Conservation (phyloP, 208 protist species). For the Giardia muris region DNA sequence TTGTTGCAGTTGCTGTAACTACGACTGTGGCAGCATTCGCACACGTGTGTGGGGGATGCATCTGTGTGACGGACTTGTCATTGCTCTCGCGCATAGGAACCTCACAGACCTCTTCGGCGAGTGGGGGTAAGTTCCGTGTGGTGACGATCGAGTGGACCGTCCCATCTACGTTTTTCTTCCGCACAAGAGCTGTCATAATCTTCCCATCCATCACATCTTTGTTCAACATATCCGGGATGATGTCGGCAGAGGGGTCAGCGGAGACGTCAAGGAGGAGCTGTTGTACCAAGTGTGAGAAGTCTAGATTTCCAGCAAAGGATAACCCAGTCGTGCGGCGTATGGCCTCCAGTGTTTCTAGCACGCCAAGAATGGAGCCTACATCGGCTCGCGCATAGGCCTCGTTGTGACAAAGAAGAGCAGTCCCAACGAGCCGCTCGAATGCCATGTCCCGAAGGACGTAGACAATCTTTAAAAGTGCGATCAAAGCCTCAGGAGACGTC, state of each 20-base stretch:
- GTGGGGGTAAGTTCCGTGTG: no score
- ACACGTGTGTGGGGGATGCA: no score
- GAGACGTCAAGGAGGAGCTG: no score
- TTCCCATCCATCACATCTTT: background rate
- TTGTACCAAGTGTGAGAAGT: no score
- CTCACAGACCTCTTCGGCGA: no score
- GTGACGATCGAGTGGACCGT: no score
- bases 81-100: no score
- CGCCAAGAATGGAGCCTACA: background rate
- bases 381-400: background rate
- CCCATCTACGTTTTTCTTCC: no score
- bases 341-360: background rate
- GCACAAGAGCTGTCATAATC: background rate
- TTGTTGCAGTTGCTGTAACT: no score
- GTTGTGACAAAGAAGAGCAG: background rate
- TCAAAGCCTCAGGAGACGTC: background rate
- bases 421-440: background rate
- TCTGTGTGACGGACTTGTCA: no score
- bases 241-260: no score
- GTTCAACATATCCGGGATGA: background rate
- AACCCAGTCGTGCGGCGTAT: background rate
- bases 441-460: background rate
- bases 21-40: no score
- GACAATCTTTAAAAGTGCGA: background rate
- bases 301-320: background rate